A percentile compares a stretch with the other conserved stretches of the same genome.
These are phyloP conservation scores for Arthrinium puccinioides DNA, from an alignment of 2,329 filamentous ascomycete species.

Conservation along the genomic window DNA sequence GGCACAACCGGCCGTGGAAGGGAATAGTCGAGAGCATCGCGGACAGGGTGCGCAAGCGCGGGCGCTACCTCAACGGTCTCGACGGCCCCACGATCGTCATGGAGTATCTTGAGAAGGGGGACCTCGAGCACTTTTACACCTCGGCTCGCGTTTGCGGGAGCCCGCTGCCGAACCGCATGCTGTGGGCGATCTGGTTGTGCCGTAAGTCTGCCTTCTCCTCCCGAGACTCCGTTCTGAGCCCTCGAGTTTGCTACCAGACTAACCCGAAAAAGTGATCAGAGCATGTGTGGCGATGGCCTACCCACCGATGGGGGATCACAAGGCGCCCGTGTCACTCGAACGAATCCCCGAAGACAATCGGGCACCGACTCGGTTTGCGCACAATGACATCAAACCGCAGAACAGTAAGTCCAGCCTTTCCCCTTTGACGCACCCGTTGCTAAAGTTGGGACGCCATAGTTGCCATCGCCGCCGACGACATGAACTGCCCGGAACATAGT, in stretches of 20 bases:
- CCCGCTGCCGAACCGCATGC: neutral
- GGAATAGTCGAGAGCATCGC: too few relatives aligned
- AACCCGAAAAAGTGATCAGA: neutral
- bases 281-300: neutral
- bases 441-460: neutral
- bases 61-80: neutral
- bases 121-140: neutral
- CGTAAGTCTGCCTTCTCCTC: neutral
- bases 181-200: neutral
- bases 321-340: neutral
- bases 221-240: neutral
- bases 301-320: neutral
- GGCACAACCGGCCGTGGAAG: neutral
- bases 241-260: neutral
- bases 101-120: neutral
- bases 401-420: neutral
- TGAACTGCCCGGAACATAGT: neutral
- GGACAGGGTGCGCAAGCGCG: neutral
- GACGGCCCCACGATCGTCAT: neutral
- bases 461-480: neutral
- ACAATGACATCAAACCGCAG: neutral
- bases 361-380: neutral
- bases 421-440: too few relatives aligned
- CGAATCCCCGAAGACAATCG: neutral
- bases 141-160: neutral